Evolutionary conservation across 805 yeast species (phyloP), one percentile per base, ranked within the genome.

Genomic region (Suhomyces kilbournensis): DNA sequence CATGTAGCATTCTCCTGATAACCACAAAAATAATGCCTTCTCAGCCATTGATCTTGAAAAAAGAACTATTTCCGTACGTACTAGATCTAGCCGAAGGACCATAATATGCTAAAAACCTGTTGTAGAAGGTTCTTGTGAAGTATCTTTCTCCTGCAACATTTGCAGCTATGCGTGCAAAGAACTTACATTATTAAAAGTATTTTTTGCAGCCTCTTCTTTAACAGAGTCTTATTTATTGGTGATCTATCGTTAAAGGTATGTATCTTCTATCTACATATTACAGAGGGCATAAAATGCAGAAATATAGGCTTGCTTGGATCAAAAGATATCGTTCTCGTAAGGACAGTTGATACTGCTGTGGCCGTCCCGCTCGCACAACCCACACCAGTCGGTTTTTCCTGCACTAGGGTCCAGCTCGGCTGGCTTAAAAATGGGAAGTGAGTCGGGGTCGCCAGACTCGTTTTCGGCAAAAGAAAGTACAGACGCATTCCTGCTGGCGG

Each of bases 311-410:
- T n/a, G 9, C 17, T 32, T 32, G 7, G 17, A 38, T 42, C 65
- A 79, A 56, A 78, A 81, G 53, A 79, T 70, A 56, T 82, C 86
- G 58, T 81, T 80, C 58, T 86, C 96, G 64, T 82, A 90, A 0
- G 97, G 97, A 69, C 99, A 93, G 51, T 90, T 90, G 28, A 85
- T 75, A 57, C 94, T 87, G 46, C 84, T 85, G 64, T 93, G 99
- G 0, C 98, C 99, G 44, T 82, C 84, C 50, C 90, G 75, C 66
- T 93, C 98, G 71, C 99, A 93, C 49, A 90, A 74, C 0, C 96
- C 97, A 71, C 99, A 93, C 96, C 97, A 93, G 56, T 82, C 77
- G 25, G 72, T 72, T 44, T 92, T 77, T 1, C 97, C 97, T 2
- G 82, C 83, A 0, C 91, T 76, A 0, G 92, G 87, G 64, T 90